Evolutionary conservation across 352 stramenopile species (phyloP).

Genomic region (Pythium monospermum): DNA sequence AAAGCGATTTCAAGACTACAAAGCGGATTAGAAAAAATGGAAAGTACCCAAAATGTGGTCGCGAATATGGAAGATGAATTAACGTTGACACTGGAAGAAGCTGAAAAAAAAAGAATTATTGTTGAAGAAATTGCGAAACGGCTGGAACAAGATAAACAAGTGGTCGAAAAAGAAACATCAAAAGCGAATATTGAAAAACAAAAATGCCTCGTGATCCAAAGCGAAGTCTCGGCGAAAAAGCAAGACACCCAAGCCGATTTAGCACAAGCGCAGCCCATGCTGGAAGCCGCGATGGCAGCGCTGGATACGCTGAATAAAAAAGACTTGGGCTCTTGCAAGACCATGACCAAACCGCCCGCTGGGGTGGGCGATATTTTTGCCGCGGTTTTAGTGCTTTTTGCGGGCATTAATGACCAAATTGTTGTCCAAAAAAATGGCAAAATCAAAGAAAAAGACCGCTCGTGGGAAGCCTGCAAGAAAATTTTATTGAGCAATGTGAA

Average conservation of each 20-base stretch:
- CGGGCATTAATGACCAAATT: conserved; percentile 62
- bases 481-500: conserved; percentile 90
- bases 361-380: conserved; percentile 87
- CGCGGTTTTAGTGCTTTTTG: conserved; percentile 72
- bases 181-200: conserved; percentile 89
- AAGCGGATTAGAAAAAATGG: conserved; percentile 88
- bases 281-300: conserved; percentile 85
- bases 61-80: conserved; percentile 92
- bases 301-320: conserved; percentile 90
- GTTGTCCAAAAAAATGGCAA: conserved; percentile 91
- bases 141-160: conserved; percentile 87
- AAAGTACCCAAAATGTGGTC: conserved; percentile 84
- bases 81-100: conserved; percentile 85
- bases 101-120: conserved; percentile 90
- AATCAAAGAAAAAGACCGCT: conserved; percentile 91
- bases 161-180: conserved; percentile 91
- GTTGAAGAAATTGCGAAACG: conserved; percentile 91
- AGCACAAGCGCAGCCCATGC: conserved; percentile 66
- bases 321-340: conserved; percentile 89
- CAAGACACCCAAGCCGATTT: conserved; percentile 74
- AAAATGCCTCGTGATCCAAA: conserved; percentile 89
- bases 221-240: conserved; percentile 90
- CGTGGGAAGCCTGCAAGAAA: conserved; percentile 93
- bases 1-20: conserved; percentile 78
- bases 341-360: conserved; percentile 86